Percentiles rank a stretch among this genome's conserved stretches.
Conservation (phyloP, 768 basidiomycete species). For the Tephrocybe sp. region DNA sequence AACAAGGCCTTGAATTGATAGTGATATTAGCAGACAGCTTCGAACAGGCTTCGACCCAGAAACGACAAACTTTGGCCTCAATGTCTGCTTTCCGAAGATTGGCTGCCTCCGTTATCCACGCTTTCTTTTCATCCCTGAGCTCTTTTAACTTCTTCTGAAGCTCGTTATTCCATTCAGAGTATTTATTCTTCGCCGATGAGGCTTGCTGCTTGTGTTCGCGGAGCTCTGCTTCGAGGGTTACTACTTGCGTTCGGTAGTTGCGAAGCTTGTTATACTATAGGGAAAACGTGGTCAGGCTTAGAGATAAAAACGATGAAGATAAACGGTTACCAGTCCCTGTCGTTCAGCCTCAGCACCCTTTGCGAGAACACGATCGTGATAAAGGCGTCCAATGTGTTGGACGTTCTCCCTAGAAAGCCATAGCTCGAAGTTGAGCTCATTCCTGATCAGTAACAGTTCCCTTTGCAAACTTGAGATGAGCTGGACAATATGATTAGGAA, state of each 20-base stretch:
- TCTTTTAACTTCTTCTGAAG: conserved; percentile 75
- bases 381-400: conserved; percentile 77
- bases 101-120: conserved; percentile 70
- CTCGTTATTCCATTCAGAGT: conserved; percentile 80
- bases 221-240: conserved; percentile 63
- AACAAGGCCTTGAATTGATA: conserved; percentile 53
- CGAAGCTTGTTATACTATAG: conserved; percentile 77
- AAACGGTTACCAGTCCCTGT: conserved; percentile 65
- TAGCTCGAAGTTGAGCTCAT: conserved; percentile 82
- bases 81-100: conserved; percentile 66
- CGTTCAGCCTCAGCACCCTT: conserved; percentile 78
- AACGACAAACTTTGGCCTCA: conserved; percentile 54
- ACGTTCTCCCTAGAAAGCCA: conserved; percentile 83
- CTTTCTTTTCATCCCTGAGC: conserved; percentile 76
- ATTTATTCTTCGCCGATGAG: conserved; percentile 69
- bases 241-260: conserved; percentile 69
- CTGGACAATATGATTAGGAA: conserved; percentile 52
- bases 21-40: conserved; percentile 1
- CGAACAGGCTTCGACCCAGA: not conserved
- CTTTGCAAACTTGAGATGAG: conserved; percentile 72
- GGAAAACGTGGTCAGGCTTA: not conserved
- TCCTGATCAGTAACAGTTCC: conserved; percentile 70
- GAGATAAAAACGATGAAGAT: not conserved
- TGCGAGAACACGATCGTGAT: conserved; percentile 69
- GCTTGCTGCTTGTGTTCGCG: conserved; percentile 73